A percentile compares a stretch with the other conserved stretches of the same genome.
Evolutionary conservation across 306 rosid species (phyloP).

Genomic region (Hippophae rhamnoides): DNA sequence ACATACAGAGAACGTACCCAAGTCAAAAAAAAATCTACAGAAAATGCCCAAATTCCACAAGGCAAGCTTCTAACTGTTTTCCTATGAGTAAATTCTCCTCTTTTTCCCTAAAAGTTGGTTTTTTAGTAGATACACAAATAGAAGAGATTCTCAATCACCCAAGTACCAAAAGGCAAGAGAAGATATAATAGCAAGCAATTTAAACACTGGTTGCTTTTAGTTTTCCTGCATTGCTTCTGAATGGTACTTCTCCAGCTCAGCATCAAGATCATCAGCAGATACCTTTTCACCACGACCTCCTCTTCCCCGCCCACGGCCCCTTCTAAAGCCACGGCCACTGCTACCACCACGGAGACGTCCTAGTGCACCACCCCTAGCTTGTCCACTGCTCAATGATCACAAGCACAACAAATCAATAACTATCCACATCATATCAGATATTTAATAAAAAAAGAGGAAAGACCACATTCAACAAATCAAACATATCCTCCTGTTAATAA

Average conservation of each 20-base stretch:
- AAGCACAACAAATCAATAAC: slow-evolving; percentile 12
- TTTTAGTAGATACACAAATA: slow-evolving; percentile 38
- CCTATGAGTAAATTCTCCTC: slow-evolving; percentile 26
- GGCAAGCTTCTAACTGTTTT: slow-evolving; percentile 39
- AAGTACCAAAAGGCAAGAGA: slow-evolving; percentile 37
- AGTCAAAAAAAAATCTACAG: slow-evolving; percentile 35
- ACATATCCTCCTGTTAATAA: not conserved
- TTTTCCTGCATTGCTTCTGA: slow-evolving; percentile 68
- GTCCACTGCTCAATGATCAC: slow-evolving; percentile 47
- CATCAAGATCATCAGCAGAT: slow-evolving; percentile 92
- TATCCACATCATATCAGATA: not conserved
- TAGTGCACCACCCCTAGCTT: slow-evolving; percentile 45
- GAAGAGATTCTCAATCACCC: slow-evolving; percentile 29
- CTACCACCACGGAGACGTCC: slow-evolving; percentile 50
- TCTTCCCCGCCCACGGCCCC: slow-evolving; percentile 37
- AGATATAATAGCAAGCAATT: slow-evolving; percentile 33
- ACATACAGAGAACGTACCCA: slow-evolving; percentile 35
- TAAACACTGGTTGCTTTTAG: slow-evolving; percentile 31
- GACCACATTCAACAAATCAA: slow-evolving; percentile 2
- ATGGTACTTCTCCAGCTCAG: slow-evolving; percentile 93
- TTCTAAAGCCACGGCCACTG: slow-evolving; percentile 45
- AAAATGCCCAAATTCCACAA: slow-evolving; percentile 45
- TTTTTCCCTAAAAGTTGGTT: slow-evolving; percentile 34
- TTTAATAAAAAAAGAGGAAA: not conserved
- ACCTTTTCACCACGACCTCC: slow-evolving; percentile 62